Conservation (phyloP, 352 stramenopile genomes). For the Pythium monospermum region DNA sequence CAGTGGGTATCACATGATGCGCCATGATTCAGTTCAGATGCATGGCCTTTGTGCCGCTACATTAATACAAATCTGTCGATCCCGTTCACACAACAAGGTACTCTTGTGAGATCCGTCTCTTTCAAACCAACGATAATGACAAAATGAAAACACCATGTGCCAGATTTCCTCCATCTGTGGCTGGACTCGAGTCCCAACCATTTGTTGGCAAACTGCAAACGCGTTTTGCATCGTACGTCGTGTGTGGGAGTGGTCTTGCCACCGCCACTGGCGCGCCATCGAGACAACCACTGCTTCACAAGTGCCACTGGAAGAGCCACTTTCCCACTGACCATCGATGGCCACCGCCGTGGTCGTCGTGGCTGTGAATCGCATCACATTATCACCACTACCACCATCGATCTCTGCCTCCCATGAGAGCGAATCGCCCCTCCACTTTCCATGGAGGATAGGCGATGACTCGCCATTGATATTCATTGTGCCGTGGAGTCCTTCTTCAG, state of each 20-base stretch:
- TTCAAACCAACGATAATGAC: conserved; percentile 11
- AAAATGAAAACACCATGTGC: conserved; percentile 8
- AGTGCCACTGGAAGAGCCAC: background rate
- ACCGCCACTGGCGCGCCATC: background rate
- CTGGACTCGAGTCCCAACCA: too few relatives aligned
- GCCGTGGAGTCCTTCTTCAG: background rate
- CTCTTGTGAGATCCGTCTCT: too few relatives aligned
- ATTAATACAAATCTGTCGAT: too few relatives aligned
- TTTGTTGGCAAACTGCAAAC: too few relatives aligned
- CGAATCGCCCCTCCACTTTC: background rate
- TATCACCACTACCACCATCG: background rate
- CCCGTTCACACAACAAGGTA: too few relatives aligned
- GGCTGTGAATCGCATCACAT: too few relatives aligned
- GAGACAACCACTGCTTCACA: background rate
- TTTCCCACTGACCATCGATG: background rate
- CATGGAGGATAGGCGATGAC: background rate
- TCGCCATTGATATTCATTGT: background rate
- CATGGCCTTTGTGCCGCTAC: too few relatives aligned
- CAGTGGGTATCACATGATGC: too few relatives aligned
- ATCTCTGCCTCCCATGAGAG: background rate
- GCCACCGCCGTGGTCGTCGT: too few relatives aligned
- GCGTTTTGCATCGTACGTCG: background rate
- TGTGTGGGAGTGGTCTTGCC: background rate
- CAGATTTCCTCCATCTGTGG: background rate
- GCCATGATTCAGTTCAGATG: too few relatives aligned